phyloP scores from a whole-genome alignment of 768 basidiomycete genomes.

The Kwoniella mangroviensis region DNA sequence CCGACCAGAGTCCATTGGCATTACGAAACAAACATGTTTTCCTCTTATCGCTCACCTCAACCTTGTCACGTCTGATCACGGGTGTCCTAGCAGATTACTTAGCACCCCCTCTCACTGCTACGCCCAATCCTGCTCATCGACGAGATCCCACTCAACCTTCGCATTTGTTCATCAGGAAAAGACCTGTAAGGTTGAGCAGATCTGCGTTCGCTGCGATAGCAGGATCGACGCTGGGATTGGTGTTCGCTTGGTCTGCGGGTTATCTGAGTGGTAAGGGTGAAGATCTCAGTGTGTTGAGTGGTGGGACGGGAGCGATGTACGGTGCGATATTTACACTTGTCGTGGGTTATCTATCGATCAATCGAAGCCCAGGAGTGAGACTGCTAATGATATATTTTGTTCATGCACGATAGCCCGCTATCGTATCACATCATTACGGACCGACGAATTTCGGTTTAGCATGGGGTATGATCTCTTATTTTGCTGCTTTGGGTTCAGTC shows the following conservation, averaged over 20 bases:
- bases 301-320: conserved; percentile 52
- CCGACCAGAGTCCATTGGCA: conserved; percentile 29
- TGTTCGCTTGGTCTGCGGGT: conserved; percentile 47
- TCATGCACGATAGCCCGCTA: conserved; percentile 54
- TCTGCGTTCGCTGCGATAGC: conserved; percentile 49
- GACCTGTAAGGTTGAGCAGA: conserved; percentile 34
- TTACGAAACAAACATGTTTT: conserved; percentile 55
- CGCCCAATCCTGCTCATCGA: conserved; percentile 26
- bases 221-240: conserved; percentile 37
- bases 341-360: conserved; percentile 27
- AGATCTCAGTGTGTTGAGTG: conserved; percentile 52
- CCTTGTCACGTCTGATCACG: conserved; percentile 48
- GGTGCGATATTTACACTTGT: conserved; percentile 55
- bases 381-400: background rate
- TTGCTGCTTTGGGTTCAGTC: conserved; percentile 53
- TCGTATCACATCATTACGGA: conserved; percentile 56
- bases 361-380: too few species aligned
- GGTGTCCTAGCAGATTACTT: conserved; percentile 54
- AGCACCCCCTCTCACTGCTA: conserved; percentile 38
- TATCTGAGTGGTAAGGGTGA: conserved; percentile 38
- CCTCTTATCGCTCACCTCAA: conserved; percentile 52
- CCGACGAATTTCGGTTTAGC: conserved; percentile 56
- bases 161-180: conserved; percentile 40
- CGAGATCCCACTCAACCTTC: conserved; percentile 30
- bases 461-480: conserved; percentile 58